Evolutionary conservation across 257 asterid species (phyloP).

Genomic region (Solanum virginianum): DNA sequence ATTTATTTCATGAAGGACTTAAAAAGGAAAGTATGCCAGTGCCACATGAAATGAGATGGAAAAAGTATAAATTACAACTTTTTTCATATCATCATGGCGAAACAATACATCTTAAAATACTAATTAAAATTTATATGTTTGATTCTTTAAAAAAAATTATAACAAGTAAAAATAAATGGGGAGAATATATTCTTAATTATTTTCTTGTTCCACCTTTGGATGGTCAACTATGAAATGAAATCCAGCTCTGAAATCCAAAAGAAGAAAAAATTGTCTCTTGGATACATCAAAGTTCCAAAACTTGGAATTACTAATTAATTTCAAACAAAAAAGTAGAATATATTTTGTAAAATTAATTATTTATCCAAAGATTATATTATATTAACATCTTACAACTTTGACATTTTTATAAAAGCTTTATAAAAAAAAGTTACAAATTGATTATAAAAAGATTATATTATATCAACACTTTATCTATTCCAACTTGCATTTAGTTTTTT

Average conservation of each 20-base stretch:
- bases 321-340: neutral
- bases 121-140: no score
- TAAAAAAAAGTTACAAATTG: no score
- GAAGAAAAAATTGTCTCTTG: neutral
- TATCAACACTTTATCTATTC: neutral
- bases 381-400: neutral
- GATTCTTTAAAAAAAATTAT: no score
- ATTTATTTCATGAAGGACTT: no score
- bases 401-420: neutral
- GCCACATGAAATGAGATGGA: no score
- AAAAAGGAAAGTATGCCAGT: no score
- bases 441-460: no score
- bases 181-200: neutral
- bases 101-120: no score
- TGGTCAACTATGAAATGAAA: neutral
- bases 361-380: neutral
- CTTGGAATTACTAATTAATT: neutral
- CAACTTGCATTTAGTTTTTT: neutral
- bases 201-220: neutral
- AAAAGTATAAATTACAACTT: no score
- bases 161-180: no score
- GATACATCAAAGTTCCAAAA: neutral
- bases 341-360: neutral
- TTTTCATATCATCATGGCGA: no score
- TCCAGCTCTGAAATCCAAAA: neutral